Conservation (phyloP, 805 yeast species). For the Teunomyces tritomae region DNA sequence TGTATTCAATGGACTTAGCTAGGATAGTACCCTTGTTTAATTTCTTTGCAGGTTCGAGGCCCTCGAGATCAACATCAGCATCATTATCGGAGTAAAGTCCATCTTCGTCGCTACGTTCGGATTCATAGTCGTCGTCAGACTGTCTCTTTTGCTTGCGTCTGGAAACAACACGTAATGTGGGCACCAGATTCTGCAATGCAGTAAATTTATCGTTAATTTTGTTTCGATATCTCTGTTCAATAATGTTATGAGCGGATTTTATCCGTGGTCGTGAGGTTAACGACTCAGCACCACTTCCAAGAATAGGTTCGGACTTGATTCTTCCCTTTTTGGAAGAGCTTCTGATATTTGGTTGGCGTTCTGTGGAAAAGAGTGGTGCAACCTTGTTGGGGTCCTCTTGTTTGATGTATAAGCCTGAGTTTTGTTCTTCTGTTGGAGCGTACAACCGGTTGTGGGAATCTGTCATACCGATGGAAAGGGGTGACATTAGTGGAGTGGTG, state of each 20-base stretch:
- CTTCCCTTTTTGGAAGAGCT: slow-evolving; percentile 10
- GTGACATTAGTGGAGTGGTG: slow-evolving; percentile 1
- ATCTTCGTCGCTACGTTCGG: slow-evolving; percentile 11
- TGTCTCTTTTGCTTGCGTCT: slow-evolving; percentile 17
- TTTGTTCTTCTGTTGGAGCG: slow-evolving; percentile 19
- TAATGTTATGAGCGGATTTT: slow-evolving; percentile 39
- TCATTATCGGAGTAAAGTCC: not conserved
- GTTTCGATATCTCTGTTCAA: slow-evolving; percentile 43
- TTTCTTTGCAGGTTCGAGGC: slow-evolving; percentile 71
- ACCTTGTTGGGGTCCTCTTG: slow-evolving; percentile 7
- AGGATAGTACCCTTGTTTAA: slow-evolving; percentile 76
- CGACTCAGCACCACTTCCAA: not conserved
- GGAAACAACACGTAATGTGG: slow-evolving; percentile 33
- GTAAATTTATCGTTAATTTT: slow-evolving; percentile 41
- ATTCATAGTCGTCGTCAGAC: slow-evolving; percentile 11
- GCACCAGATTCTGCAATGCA: slow-evolving; percentile 38
- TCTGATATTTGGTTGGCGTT: not conserved
- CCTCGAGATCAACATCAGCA: slow-evolving; percentile 52
- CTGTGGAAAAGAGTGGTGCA: not conserved
- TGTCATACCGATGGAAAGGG: slow-evolving; percentile 2
- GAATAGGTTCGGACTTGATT: slow-evolving; percentile 3
- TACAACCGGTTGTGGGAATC: slow-evolving; percentile 11
- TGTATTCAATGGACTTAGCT: slow-evolving; percentile 78
- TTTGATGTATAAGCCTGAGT: slow-evolving; percentile 18
- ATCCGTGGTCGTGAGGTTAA: slow-evolving; percentile 15